Conservation (phyloP, 2,329 filamentous ascomycete species). For the Fulvia fulva region DNA sequence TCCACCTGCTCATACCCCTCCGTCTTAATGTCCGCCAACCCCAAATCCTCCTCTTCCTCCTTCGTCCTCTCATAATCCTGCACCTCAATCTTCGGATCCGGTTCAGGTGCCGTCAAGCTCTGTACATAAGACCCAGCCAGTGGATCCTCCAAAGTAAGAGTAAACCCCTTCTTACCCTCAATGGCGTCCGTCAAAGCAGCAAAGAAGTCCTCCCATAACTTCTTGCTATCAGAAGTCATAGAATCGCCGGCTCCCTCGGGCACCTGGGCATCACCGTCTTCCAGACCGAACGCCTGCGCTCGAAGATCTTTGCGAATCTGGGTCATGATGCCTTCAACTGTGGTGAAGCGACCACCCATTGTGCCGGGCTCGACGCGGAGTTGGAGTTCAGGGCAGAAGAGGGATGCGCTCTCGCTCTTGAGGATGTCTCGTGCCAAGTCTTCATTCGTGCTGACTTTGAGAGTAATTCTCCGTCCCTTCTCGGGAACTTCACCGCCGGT, state of each 20-base stretch:
- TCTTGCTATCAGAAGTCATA: constrained; percentile 60
- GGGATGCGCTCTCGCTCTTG: constrained; percentile 87
- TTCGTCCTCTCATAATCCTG: constrained; percentile 83
- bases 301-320: constrained; percentile 89
- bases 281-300: constrained; percentile 77
- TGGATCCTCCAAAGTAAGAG: constrained; percentile 78
- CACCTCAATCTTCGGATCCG: constrained; percentile 75
- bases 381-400: constrained; percentile 81
- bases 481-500: constrained; percentile 89
- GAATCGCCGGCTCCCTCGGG: constrained; percentile 63
- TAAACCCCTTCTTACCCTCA: constrained; percentile 73
- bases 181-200: constrained; percentile 71
- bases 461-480: constrained; percentile 76
- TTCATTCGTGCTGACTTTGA: constrained; percentile 63
- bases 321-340: constrained; percentile 86
- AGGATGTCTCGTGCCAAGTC: constrained; percentile 91
- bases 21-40: constrained; percentile 85
- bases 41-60: constrained; percentile 91
- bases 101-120: constrained; percentile 71
- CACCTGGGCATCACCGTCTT: constrained; percentile 46
- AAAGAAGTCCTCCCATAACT: constrained; percentile 80
- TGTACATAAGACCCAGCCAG: constrained; percentile 92
- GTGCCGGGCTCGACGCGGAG: constrained; percentile 90
- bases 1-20: constrained; percentile 67
- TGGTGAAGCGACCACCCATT: constrained; percentile 92